Base-by-base conservation (phyloP, 2,329 filamentous ascomycete genomes). In the Furcasterigmium sp. region DNA sequence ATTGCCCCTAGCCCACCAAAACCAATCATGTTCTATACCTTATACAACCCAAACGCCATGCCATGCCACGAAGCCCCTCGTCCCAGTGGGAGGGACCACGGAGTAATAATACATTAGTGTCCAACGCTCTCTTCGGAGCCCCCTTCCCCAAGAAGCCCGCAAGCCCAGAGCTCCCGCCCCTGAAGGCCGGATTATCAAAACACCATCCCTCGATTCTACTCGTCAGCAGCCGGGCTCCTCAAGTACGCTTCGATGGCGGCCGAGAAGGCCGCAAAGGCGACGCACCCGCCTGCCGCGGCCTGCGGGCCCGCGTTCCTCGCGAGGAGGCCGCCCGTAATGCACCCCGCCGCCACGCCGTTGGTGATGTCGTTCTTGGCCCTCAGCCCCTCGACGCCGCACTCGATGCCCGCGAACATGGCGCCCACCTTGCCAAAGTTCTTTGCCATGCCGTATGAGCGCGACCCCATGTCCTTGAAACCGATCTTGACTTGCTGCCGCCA, bases 351-450 rank as follows among this genome's bases (percentile, higher is more conserved):
- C 5, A 93, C 82, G 43, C 89, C 89, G 69, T 98, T 98, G 50
- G 73, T 80, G 23, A 97, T 65, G 63, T 97, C 93, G 67, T 97
- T 96, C 73, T 95, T 96, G 18, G 91, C 93, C 23, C 93, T 79
- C 56, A 87, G 76, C 0, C 91, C 91, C 65, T 98, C 93, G 58
- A 98, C 90, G 51, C 87, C 90, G 70, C 93, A 98, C 69, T 98
- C 93, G 42, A 93, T 95, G 32, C 91, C 91, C 14, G 82, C 79
- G 70, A 94, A 98, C 17, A 97, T 77, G 3, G 88, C 86, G 55
- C 93, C 93, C 39, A 98, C 89, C 54, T 91, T 85, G 49, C 88
- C 91, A 61, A 98, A 98, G 72, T 94, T 97, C 70, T 91, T 93
- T 43, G 91, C 93, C 38, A 84, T 88, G 49, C 82, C 85, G 65